Conservation (phyloP, 75 land plant genomes). For the Pinus taeda region DNA sequence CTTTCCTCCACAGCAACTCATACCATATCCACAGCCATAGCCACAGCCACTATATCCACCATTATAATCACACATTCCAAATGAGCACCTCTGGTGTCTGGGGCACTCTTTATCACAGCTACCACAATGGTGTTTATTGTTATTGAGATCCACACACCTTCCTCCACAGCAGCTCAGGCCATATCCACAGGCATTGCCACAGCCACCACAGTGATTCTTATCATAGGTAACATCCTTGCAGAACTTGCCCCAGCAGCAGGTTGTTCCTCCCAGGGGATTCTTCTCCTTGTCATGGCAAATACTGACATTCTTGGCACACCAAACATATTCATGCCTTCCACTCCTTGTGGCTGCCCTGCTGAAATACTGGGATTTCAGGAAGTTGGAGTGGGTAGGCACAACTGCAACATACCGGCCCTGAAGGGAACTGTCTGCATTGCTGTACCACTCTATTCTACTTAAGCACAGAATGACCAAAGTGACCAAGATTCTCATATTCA, state of each 20-base stretch:
- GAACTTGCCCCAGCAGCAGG: slow-evolving; percentile 30
- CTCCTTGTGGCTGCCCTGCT: not conserved
- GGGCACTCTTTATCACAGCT: slow-evolving; percentile 17
- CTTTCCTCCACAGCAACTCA: slow-evolving; percentile 30
- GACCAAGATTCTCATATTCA: not conserved
- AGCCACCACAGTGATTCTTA: slow-evolving; percentile 24
- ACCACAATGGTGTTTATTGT: slow-evolving; percentile 26
- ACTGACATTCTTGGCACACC: slow-evolving; percentile 16
- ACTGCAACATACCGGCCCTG: not conserved
- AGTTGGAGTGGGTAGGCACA: slow-evolving; percentile 22
- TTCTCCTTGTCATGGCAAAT: slow-evolving; percentile 15
- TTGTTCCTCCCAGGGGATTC: slow-evolving; percentile 24
- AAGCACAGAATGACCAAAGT: not conserved
- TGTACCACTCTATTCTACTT: not conserved
- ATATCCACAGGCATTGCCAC: slow-evolving; percentile 20
- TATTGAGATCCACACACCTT: slow-evolving; percentile 24
- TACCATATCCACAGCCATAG: slow-evolving; percentile 12
- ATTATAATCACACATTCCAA: slow-evolving; percentile 33
- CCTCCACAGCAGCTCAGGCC: slow-evolving; percentile 33
- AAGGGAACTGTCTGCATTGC: not conserved
- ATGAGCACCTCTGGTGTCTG: slow-evolving; percentile 11
- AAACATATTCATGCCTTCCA: slow-evolving; percentile 8
- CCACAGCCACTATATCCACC: slow-evolving; percentile 30
- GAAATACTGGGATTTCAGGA: slow-evolving; percentile 17
- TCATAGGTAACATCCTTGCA: slow-evolving; percentile 28